phyloP scores from a whole-genome alignment of 768 basidiomycete species.

The Suillus ampliporus region DNA sequence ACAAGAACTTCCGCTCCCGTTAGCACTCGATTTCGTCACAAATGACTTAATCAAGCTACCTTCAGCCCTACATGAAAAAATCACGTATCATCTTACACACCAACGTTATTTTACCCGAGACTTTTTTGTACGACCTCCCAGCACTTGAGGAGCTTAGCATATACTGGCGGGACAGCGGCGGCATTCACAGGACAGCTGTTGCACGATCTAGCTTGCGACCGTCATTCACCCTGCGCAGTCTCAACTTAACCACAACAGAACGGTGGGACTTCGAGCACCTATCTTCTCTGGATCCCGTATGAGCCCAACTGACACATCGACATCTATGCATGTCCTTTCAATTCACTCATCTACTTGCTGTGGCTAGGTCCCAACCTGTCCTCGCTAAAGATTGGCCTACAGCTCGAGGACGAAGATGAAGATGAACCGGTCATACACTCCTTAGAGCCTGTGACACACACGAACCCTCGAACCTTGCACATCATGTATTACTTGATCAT shows the following conservation, averaged over 20 bases:
- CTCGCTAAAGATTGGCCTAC: constrained; percentile 14
- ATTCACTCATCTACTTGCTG: constrained; percentile 9
- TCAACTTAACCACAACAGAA: constrained; percentile 13
- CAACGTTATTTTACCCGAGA: not conserved
- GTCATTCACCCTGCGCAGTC: constrained; percentile 16
- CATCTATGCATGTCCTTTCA: constrained; percentile 13
- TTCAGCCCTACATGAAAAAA: constrained; percentile 25
- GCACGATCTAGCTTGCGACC: constrained; percentile 12
- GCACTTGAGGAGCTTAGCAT: constrained; percentile 28
- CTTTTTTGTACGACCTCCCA: constrained; percentile 19
- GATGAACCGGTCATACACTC: too few species aligned
- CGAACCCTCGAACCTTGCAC: constrained; percentile 18
- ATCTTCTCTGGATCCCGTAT: constrained; percentile 19
- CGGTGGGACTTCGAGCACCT: constrained; percentile 13
- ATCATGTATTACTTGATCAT: not conserved
- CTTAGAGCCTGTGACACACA: constrained; percentile 19
- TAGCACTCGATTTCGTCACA: constrained; percentile 20
- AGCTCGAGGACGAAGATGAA: not conserved
- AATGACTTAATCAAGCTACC: not conserved
- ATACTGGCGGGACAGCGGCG: constrained; percentile 19
- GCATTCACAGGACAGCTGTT: constrained; percentile 16
- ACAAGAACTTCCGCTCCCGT: constrained; percentile 20
- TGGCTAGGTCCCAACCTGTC: not conserved
- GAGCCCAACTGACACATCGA: constrained; percentile 25
- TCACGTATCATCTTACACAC: constrained; percentile 12